Conservation (phyloP, 768 basidiomycete genomes). For the Russula earlei region DNA sequence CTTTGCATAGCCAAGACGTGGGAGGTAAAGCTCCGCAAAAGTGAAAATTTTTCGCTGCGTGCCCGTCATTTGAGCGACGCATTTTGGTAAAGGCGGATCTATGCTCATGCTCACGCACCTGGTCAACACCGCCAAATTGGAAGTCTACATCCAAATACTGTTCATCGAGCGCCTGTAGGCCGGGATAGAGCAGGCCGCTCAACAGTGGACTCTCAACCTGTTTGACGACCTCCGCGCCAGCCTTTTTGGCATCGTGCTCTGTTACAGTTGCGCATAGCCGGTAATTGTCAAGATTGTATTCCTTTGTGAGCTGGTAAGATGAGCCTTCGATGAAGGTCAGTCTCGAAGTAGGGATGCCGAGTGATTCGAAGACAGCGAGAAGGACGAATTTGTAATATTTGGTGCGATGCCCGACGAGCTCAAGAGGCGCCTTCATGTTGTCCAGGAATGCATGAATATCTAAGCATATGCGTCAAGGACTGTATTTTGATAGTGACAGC, state of each 20-base stretch:
- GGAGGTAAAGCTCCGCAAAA: slow-evolving; percentile 93
- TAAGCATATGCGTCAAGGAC: slow-evolving; percentile 24
- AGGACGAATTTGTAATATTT: slow-evolving; percentile 85
- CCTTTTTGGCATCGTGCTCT: slow-evolving; percentile 96
- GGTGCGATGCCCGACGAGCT: slow-evolving; percentile 79
- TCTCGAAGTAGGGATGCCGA: slow-evolving; percentile 83
- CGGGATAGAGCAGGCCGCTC: slow-evolving; percentile 91
- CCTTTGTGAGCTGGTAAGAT: slow-evolving; percentile 81
- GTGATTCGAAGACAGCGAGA: slow-evolving; percentile 72
- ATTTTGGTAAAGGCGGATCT: too few relatives aligned
- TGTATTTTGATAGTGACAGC: background rate
- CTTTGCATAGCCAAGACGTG: slow-evolving; percentile 84
- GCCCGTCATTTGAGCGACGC: background rate
- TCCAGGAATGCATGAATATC: slow-evolving; percentile 97
- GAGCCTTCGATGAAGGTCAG: slow-evolving; percentile 84
- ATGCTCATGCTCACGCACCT: slow-evolving; percentile 55
- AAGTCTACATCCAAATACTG: slow-evolving; percentile 94
- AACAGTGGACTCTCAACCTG: slow-evolving; percentile 88
- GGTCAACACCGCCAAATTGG: slow-evolving; percentile 97
- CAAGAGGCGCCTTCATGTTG: slow-evolving; percentile 90
- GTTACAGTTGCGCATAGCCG: slow-evolving; percentile 82
- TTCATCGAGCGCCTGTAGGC: slow-evolving; percentile 93
- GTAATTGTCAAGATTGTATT: slow-evolving; percentile 96
- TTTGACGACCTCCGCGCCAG: slow-evolving; percentile 97
- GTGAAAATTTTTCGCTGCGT: slow-evolving; percentile 94